Evolutionary conservation across 805 yeast genomes (phyloP), one percentile per base, ranked within the genome.

Genomic region (Priceomyces fermenticarens): DNA sequence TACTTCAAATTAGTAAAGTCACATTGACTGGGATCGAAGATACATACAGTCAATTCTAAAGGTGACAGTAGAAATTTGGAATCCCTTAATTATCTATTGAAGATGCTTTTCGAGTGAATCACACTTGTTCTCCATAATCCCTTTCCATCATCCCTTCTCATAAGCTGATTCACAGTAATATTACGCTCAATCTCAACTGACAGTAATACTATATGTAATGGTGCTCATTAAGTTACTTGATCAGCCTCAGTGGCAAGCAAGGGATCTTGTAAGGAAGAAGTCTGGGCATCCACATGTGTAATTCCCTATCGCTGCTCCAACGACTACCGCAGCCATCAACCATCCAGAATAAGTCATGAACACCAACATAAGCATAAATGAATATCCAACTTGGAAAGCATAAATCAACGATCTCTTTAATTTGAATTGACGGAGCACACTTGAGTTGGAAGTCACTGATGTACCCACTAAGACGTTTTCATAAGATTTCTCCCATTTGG

Each of bases 281-380:
- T 44, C 53, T 7, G 42, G 39, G 3, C 43, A 36, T 7, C 77
- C 77, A 83, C 88, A 87, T 9, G 77, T 28, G 51, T 72, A 80
- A 55, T 81, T 74, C 1, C 95, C 95, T 17, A 77, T 15, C n/a
- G 70, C 73, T 2, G 93, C 93, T 2, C 95, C 95, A 2, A 72
- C 47, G 1, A 78, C 80, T 8, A 85, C 85, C 3, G 91, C 80
- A 6, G 78, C 35, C 93, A 86, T 85, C 27, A 81, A 74, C 90
- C 90, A 87, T 10, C 91, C 87, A 56, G 86, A 86, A 59, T 84
- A 87, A 4, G 91, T 85, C 96, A 87, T 87, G 51, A 86, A 87
- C 0, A 88, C 77, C 49, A 86, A 73, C 95, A 87, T 86, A 52
- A 81, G 63, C 67, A 81, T 64, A 53, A 84, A 83, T 3, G 88